Conservation (phyloP, 2,329 filamentous ascomycete species). For the Golovinomyces cichoracearum region DNA sequence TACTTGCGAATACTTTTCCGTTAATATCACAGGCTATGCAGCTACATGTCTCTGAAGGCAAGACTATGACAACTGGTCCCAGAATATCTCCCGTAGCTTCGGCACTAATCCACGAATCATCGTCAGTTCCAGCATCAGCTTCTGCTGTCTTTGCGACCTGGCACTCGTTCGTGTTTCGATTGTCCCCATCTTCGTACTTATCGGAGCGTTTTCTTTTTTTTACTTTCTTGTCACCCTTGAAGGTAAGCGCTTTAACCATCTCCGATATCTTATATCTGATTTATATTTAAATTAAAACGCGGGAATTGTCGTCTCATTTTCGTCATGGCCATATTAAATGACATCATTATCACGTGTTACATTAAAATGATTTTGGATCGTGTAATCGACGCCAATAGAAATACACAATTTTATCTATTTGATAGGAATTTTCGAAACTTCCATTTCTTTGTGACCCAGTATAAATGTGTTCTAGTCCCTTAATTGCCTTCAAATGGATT, state of each 20-base stretch:
- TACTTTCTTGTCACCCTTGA: constrained; percentile 91
- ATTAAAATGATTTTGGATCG: too few species aligned
- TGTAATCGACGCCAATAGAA: too few species aligned
- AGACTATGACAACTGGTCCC: constrained; percentile 59
- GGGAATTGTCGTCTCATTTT: too few species aligned
- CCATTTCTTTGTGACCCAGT: too few species aligned
- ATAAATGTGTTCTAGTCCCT: too few species aligned
- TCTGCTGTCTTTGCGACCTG: constrained; percentile 6
- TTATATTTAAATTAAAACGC: too few species aligned
- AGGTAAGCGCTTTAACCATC: constrained; percentile 74
- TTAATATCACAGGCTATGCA: constrained; percentile 66
- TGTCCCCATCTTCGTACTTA: constrained; percentile 15
- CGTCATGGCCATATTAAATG: too few species aligned
- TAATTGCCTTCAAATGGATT: too few species aligned
- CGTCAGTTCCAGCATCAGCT: constrained; percentile 21
- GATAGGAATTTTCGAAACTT: too few species aligned
- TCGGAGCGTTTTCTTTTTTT: constrained; percentile 68
- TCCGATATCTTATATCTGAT: too few species aligned
- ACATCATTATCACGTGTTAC: too few species aligned
- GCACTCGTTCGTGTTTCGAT: constrained; percentile 8
- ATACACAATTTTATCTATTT: too few species aligned
- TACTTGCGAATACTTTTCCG: constrained; percentile 61
- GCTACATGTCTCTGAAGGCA: constrained; percentile 46
- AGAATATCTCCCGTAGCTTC: constrained; percentile 47
- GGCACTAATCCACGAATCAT: constrained; percentile 81